Base-by-base conservation (phyloP, 345 rosid species). In the Rhodamnia argentea region DNA sequence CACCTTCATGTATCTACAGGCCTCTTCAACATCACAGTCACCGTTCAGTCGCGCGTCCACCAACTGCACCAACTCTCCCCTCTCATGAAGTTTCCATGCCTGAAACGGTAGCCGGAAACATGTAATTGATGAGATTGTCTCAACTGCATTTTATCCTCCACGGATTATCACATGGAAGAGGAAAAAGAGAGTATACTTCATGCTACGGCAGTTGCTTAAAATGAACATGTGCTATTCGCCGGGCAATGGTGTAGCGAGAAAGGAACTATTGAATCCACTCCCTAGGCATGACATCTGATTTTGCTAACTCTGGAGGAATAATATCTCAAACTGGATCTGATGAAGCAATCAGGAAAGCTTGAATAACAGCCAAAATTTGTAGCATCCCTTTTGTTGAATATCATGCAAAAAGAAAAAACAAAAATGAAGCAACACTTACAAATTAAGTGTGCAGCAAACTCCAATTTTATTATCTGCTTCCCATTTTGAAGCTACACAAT, bases 81-180 rank as follows among this genome's bases (percentile, higher is more conserved):
- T 59, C 83, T 90, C 94, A 16, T 90, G 84, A 57, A 83, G 57
- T 51, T 44, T 62, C 95, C 96, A 94, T 62, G 89, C 93, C 95
- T 94, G 90, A n/a, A 75, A 24, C 14, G 42, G 47, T 53, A 37
- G 62, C 59, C 32, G 44, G 26, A 23, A 70, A 70, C 26, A 18
- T 70, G 7, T 37, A 37, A 70, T 18, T 37, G 47, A 37, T 37
- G 26, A 70, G 81, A 70, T 20, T 1, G 10, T 70, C 26, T 70
- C 47, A 20, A 4, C 1, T 70, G 81, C 47, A 70, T 4, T 32
- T 70, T 37, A 70, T 37, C 81, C 81, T 37, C 81, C 81, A 70
- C 12, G 81, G 24, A 37, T 70, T 70, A 70, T 70, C 18, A 47
- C 81, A 37, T 37, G 18, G 1, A 18, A 18, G 47, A 6, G 47